A percentile compares a stretch with the other conserved stretches of the same genome.
phyloP scores from a whole-genome alignment of 2,329 filamentous ascomycete genomes.

The Beauveria rudraprayagi region DNA sequence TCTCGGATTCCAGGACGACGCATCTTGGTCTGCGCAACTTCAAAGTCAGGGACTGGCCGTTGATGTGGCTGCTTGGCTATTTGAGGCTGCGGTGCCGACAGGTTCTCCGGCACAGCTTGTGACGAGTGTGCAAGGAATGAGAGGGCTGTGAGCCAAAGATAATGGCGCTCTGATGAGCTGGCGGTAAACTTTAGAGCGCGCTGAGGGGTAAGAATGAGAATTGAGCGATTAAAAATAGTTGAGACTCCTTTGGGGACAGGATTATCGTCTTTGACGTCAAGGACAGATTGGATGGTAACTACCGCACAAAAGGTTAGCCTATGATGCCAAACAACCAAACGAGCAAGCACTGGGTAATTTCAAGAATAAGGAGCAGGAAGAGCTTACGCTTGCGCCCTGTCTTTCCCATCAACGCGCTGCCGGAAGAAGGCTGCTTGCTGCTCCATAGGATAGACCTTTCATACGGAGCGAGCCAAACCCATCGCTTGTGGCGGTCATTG shows the following conservation, averaged over 20 bases:
- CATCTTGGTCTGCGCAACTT: conserved; percentile 38
- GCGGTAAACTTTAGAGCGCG: conserved; percentile 94
- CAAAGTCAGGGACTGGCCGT: conserved; percentile 45
- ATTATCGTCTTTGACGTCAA: conserved; percentile 94
- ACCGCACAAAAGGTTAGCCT: conserved; percentile 24
- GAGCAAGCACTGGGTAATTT: conserved; percentile 13
- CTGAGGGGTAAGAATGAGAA: conserved; percentile 87
- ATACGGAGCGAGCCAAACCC: conserved; percentile 98
- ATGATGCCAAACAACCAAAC: conserved; percentile 13
- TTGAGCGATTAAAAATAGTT: conserved; percentile 79
- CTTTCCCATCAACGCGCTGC: conserved; percentile 85
- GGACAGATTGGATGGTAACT: conserved; percentile 93
- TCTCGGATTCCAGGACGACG: conserved; percentile 63
- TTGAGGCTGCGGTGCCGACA: conserved; percentile 42
- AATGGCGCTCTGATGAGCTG: conserved; percentile 73
- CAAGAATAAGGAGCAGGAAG: conserved; percentile 12
- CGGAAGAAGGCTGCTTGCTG: conserved; percentile 88
- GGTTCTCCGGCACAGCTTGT: conserved; percentile 68
- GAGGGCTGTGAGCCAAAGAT: conserved; percentile 87
- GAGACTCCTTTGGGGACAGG: conserved; percentile 59
- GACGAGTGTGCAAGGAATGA: conserved; percentile 91
- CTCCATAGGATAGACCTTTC: conserved; percentile 97
- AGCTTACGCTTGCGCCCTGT: conserved; percentile 85
- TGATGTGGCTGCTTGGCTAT: conserved; percentile 17
- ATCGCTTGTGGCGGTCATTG: conserved; percentile 81